Base-by-base conservation (phyloP, 768 basidiomycete species). In the Mycena galopus region DNA sequence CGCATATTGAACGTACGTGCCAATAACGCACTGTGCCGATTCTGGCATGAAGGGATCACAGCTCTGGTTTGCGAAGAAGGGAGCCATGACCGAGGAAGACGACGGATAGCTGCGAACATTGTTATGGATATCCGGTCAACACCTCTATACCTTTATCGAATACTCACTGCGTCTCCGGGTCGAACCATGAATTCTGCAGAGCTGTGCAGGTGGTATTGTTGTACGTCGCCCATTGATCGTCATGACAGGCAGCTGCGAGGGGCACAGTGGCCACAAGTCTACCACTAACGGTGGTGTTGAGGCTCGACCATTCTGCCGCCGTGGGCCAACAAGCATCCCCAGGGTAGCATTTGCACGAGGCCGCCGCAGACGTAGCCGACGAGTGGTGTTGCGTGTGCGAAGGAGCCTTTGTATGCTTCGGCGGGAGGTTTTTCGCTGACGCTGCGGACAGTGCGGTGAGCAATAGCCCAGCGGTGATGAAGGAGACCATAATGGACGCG, bases 21-120 rank as follows among this genome's bases (percentile, higher is more conserved):
- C 69, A 27, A 63, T 29, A 29, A 42, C 33, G 62, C 69, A 70
- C 44, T 35, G 53, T 9, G 35, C 35, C 33, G 23, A 27, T 30
- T 29, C 35, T 17, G 59, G 35, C 61, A 30, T 23, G 56, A 70
- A 70, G 27, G 69, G 69, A 57, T 70, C 69, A 47, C 69, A 70
- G 56, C 60, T 64, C 44, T 47, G 50, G 35, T 70, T 70, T 25
- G 56, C 51, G 61, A 63, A 70, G 32, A 70, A 47, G 25, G 56
- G 39, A 4, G 37, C 30, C 67, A 69, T 69, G 44, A 70, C 56
- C 21, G 69, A 71, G 42, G 69, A 65, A 27, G 65, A 65, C 53
- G 53, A 56, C 55, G 33, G 65, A 65, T 42, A 39, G 37, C 65
- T 56, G 53, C 53, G 23, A 53, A 65, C 62, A 23, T 64, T 51